Conservation (phyloP, 176 grass and related monocot genomes). For the Paspalum notatum region DNA sequence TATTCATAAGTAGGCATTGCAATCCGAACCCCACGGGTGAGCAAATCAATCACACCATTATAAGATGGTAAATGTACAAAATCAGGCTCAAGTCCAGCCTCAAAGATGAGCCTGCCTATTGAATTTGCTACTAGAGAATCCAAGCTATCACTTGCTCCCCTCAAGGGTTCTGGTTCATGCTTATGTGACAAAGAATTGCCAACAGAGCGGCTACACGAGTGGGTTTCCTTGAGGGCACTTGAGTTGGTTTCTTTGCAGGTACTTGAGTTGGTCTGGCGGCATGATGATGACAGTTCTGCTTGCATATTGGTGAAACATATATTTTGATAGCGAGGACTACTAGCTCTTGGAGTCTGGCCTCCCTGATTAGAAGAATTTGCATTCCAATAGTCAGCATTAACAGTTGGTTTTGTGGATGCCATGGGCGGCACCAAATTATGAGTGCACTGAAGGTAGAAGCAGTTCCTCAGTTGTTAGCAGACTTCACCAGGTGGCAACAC, state of each 20-base stretch:
- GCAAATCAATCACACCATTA: conserved; percentile 57
- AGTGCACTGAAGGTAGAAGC: background rate
- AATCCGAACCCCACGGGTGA: conserved; percentile 32
- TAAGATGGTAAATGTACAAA: conserved; percentile 63
- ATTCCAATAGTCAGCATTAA: background rate
- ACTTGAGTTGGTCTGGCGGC: background rate
- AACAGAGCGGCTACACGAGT: conserved; percentile 22
- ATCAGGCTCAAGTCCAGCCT: conserved; percentile 65
- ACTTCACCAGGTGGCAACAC: background rate
- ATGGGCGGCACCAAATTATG: conserved; percentile 24
- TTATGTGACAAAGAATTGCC: background rate
- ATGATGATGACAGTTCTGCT: background rate
- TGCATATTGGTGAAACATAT: background rate
- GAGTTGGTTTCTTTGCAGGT: too few species aligned
- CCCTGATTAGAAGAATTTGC: conserved; percentile 20
- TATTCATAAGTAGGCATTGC: conserved; percentile 55
- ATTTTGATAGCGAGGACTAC: background rate
- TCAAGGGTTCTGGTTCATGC: conserved; percentile 18
- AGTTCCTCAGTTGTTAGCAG: background rate
- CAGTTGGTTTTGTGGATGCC: conserved; percentile 9
- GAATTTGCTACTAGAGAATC: conserved; percentile 42
- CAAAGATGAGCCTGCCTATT: conserved; percentile 73
- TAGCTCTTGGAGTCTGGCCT: background rate
- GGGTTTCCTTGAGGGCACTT: background rate
- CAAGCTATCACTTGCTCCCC: conserved; percentile 38